A percentile compares a stretch with the other conserved stretches of the same genome.
phyloP scores from a whole-genome alignment of 176 grass and related monocot species.

The Avena atlantica region DNA sequence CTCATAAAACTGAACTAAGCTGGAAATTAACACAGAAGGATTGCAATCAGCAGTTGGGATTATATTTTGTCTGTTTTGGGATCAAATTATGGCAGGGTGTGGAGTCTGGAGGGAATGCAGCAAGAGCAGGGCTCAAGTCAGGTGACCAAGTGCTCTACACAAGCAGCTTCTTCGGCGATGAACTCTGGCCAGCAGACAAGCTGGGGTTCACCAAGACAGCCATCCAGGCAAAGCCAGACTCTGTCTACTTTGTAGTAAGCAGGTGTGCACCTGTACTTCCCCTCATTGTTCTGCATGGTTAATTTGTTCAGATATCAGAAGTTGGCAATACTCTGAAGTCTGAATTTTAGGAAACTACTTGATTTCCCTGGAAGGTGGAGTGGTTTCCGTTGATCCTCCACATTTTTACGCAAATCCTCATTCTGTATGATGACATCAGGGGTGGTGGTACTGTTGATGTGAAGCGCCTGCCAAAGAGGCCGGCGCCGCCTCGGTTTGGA shows the following conservation, averaged over 20 bases:
- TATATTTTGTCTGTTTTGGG: constrained; percentile 5
- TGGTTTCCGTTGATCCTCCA: constrained; percentile 2
- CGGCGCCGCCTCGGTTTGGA: constrained; percentile 85
- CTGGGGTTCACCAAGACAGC: constrained; percentile 98
- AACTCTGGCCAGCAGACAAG: constrained; percentile 97
- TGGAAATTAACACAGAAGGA: constrained; percentile 6
- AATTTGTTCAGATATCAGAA: constrained; percentile 18
- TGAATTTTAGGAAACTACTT: constrained; percentile 26
- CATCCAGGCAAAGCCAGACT: constrained; percentile 96
- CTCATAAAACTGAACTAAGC: constrained; percentile 17
- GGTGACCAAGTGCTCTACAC: constrained; percentile 96
- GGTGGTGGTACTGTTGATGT: constrained; percentile 76
- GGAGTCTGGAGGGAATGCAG: constrained; percentile 87
- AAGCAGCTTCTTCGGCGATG: constrained; percentile 96
- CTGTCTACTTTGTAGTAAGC: constrained; percentile 94
- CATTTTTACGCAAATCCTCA: constrained; percentile 6
- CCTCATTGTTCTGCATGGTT: background rate
- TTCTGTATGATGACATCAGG: constrained; percentile 43
- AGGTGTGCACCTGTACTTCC: constrained; percentile 47
- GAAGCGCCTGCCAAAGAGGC: constrained; percentile 84
- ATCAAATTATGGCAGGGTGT: constrained; percentile 61
- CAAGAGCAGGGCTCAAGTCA: constrained; percentile 70
- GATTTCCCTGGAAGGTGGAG: background rate
- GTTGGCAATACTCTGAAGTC: background rate
- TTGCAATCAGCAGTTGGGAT: background rate